Percentiles rank a stretch among this genome's conserved stretches.
These are phyloP conservation scores for Metschnikowia borealis DNA, from an alignment of 805 yeast genomes.

Conservation along the genomic window DNA sequence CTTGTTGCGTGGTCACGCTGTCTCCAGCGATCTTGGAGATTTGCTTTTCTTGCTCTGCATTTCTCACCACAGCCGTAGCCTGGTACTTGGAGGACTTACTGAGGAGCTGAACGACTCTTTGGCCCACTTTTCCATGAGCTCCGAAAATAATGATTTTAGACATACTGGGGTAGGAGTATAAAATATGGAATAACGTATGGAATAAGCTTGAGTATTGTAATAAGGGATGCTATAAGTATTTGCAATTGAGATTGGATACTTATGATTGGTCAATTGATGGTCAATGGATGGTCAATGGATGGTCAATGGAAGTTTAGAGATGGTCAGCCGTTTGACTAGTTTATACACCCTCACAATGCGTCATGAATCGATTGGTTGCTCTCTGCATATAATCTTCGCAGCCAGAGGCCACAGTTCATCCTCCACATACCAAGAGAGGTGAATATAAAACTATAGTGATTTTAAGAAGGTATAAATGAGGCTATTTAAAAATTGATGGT, in stretches of 20 bases:
- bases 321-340: not conserved
- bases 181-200: no score
- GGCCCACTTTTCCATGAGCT: slow-evolving; percentile 62
- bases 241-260: no score
- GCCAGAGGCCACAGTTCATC: not conserved
- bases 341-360: not conserved
- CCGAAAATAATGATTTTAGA: slow-evolving; percentile 41
- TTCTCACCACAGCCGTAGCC: slow-evolving; percentile 44
- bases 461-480: no score
- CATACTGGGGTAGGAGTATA: not conserved
- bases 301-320: no score
- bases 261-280: no score
- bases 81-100: slow-evolving; percentile 16
- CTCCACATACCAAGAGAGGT: no score
- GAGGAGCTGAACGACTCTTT: slow-evolving; percentile 37
- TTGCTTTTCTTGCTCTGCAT: slow-evolving; percentile 39
- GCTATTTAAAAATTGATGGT: no score
- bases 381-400: not conserved
- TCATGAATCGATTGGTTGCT: not conserved
- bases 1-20: slow-evolving; percentile 24
- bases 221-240: no score
- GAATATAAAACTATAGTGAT: no score
- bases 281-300: no score
- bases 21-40: slow-evolving; percentile 33
- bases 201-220: no score